Base-by-base conservation (phyloP, 2,329 filamentous ascomycete genomes). In the Neophaeococcomyces mojaviensis region DNA sequence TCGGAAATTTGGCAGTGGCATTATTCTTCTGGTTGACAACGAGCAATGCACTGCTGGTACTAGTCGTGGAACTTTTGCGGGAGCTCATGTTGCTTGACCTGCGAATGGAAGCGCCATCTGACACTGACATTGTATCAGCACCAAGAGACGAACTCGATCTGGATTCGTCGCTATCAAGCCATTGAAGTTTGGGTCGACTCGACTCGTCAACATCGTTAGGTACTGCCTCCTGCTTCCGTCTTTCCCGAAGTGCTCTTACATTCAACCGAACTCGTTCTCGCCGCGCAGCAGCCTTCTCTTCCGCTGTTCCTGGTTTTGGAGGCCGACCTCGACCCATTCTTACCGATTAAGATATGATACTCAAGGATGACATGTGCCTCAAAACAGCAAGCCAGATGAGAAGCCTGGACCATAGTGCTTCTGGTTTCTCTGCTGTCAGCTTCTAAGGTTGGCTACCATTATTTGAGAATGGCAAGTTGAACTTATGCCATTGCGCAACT, bases 231-330 rank as follows among this genome's bases (percentile, higher is more conserved):
- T 39, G 32, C 26, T 30, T 37, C 18, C 46, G 26, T 16, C 48
- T 32, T 37, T 48, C 37, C 4, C 48, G 44, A 33, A 37, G 39
- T 20, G 48, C 48, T 31, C 46, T 39, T 9, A 50, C 48, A 37
- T 50, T 48, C 7, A 48, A 31, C 22, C 45, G 28, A n/a, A 50
- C 48, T 16, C 46, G 40, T 35, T 50, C 48, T 12, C 48, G 36
- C n/a, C 48, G 44, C 12, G 37, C 30, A 22, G 48, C 48, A 12
- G 48, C 48, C 32, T 41, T 49, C 18, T 50, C 48, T 20, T 50
- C 48, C 8, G 33, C 44, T 26, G 48, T 39, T 18, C 42, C 42
- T 26, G 42, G 42, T 19, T 45, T 37, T n/a, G 42, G 42, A 15
- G 42, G 42, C n/a, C 42, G 16, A 3, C 42, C 42, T 30, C 42